phyloP scores from a whole-genome alignment of 768 basidiomycete genomes.

The Ramaria sp. region DNA sequence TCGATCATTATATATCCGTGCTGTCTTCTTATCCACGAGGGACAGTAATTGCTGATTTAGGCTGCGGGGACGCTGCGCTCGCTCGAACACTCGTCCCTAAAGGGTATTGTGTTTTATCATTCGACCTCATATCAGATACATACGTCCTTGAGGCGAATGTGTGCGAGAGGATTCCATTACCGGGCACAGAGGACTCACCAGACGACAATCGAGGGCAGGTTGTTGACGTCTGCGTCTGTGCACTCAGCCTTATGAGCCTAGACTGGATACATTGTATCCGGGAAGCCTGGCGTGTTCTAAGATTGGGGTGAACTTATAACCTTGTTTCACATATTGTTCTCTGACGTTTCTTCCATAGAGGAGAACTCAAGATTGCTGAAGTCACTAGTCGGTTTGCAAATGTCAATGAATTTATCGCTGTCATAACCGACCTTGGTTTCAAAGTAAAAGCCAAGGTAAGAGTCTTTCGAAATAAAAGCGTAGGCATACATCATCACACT shows the following conservation, averaged over 20 bases:
- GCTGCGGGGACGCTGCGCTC: conserved; percentile 89
- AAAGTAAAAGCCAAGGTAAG: conserved; percentile 55
- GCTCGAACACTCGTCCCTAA: conserved; percentile 63
- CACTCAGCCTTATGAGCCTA: conserved; percentile 91
- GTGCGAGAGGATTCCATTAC: conserved; percentile 68
- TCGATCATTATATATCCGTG: conserved; percentile 63
- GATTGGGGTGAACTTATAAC: conserved; percentile 51
- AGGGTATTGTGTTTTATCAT: conserved; percentile 63
- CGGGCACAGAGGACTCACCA: conserved; percentile 42
- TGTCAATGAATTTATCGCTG: conserved; percentile 51
- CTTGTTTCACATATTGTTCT: not conserved
- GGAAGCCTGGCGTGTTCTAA: conserved; percentile 84
- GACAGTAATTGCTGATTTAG: conserved; percentile 83
- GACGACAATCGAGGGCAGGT: conserved; percentile 54
- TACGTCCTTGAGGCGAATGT: conserved; percentile 90
- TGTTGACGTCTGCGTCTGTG: conserved; percentile 87
- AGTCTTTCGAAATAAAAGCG: not conserved
- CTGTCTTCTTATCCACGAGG: conserved; percentile 54
- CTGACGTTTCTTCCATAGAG: conserved; percentile 31
- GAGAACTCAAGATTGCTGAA: conserved; percentile 80
- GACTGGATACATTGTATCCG: conserved; percentile 91
- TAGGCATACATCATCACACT: not conserved
- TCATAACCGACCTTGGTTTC: conserved; percentile 67
- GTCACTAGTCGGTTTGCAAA: conserved; percentile 76
- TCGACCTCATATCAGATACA: conserved; percentile 66